Evolutionary conservation across 148 eudicot genomes (phyloP).

Genomic region (Camellia lanceoleosa): DNA sequence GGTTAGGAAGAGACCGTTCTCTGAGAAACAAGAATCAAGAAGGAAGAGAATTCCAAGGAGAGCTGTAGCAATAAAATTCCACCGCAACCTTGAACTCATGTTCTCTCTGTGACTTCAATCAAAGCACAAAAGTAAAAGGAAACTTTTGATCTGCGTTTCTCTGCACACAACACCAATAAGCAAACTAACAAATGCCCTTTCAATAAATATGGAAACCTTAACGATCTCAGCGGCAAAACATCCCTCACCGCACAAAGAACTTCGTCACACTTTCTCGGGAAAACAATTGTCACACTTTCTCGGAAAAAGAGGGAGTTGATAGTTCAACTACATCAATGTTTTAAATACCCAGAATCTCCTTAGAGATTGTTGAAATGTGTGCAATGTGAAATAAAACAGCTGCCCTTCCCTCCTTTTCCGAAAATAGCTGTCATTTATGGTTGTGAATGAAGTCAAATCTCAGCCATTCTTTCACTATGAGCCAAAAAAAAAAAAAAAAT

Average conservation of each 20-base stretch:
- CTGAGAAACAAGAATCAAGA: constrained; percentile 32
- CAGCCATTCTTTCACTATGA: no score
- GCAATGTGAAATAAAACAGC: not conserved
- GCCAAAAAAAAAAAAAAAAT: no score
- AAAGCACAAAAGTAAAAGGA: no score
- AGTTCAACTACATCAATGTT: not conserved
- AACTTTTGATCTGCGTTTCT: not conserved
- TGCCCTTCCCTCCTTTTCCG: no score
- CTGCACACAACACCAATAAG: not conserved
- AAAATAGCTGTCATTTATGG: no score
- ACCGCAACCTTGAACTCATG: not conserved
- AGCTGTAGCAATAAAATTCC: constrained; percentile 6
- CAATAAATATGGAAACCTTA: no score
- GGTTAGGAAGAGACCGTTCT: constrained; percentile 30
- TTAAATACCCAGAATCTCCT: not conserved
- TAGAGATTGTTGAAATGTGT: not conserved
- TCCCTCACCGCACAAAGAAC: not conserved
- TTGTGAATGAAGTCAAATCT: no score
- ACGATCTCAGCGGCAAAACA: not conserved
- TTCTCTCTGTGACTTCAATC: not conserved
- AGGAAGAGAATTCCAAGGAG: constrained; percentile 25
- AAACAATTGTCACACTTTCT: not conserved
- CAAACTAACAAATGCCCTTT: no score
- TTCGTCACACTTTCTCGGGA: not conserved
- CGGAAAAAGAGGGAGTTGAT: not conserved